Conservation (phyloP, 2,329 filamentous ascomycete genomes). For the Venturia oleaginea region DNA sequence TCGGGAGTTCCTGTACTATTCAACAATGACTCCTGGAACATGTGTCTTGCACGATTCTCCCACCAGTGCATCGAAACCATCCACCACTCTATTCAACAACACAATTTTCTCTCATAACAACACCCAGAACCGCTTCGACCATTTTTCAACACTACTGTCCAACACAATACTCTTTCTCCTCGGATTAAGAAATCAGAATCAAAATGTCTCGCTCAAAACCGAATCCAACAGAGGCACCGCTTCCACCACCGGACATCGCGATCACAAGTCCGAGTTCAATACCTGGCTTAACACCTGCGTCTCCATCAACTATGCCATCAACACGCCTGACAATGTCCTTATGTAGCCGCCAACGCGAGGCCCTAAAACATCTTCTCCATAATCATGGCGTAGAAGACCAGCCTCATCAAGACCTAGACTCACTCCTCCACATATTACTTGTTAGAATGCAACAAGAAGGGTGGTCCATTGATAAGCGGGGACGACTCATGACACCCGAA, state of each 20-base stretch:
- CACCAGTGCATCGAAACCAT: not conserved
- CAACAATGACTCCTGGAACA: not conserved
- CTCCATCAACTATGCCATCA: not conserved
- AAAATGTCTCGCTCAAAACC: not conserved
- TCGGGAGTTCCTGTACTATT: not conserved
- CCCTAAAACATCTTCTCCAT: not conserved
- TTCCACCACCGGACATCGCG: not conserved
- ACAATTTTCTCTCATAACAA: not conserved
- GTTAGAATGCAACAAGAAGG: slow-evolving; percentile 4
- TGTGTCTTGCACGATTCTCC: not conserved
- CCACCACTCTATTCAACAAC: not conserved
- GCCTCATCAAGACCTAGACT: not conserved
- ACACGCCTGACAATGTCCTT: slow-evolving; percentile 2
- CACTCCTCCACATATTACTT: not conserved
- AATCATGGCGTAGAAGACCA: not conserved
- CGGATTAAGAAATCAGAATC: not conserved
- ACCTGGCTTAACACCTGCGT: not conserved
- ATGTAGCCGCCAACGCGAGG: not conserved
- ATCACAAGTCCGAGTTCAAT: not conserved
- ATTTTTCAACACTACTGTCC: not conserved
- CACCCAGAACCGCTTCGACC: not conserved
- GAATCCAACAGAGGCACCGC: not conserved
- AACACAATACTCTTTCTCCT: not conserved
- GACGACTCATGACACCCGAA: not conserved
- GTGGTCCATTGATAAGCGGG: not conserved